A percentile compares a stretch with the other conserved stretches of the same genome.
phyloP scores from a whole-genome alignment of 345 rosid genomes.

The Punica granatum region DNA sequence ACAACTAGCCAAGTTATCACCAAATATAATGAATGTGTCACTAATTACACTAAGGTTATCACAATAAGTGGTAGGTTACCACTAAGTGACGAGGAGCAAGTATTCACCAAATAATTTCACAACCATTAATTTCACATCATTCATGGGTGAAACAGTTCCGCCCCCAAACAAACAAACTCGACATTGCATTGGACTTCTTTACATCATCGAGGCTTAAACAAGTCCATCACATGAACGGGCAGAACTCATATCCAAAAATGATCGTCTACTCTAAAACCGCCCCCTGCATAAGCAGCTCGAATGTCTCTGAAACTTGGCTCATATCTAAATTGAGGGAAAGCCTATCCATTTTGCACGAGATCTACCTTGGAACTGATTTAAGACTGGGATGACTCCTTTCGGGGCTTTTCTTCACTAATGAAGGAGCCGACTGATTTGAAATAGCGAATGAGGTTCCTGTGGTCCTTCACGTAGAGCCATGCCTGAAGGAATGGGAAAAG shows the following conservation, averaged over 20 bases:
- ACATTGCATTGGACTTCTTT: too few species aligned
- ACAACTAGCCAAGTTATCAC: too few species aligned
- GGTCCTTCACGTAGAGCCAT: constrained; percentile 88
- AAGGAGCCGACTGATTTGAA: constrained; percentile 70
- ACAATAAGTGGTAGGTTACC: too few species aligned
- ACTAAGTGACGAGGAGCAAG: too few species aligned
- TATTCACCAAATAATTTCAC: too few species aligned
- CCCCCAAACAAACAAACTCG: too few species aligned
- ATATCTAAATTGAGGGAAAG: too few species aligned
- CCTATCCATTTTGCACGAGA: neutral
- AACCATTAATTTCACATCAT: too few species aligned
- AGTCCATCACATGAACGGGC: neutral
- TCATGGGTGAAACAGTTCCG: too few species aligned
- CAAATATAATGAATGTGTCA: too few species aligned
- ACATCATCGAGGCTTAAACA: neutral
- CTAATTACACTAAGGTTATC: too few species aligned
- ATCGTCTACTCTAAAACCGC: neutral
- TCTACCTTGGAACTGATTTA: neutral
- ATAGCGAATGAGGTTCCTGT: constrained; percentile 63
- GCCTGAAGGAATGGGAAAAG: constrained; percentile 90
- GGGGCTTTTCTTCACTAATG: constrained; percentile 32
- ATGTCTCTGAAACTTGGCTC: neutral
- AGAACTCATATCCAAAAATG: neutral
- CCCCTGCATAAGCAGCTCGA: neutral
- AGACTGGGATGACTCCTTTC: constrained; percentile 8